Percentiles rank a stretch among this genome's conserved stretches.
Evolutionary conservation across 2,329 filamentous ascomycete genomes (phyloP).

Genomic region (Mollisiaceae sp.): DNA sequence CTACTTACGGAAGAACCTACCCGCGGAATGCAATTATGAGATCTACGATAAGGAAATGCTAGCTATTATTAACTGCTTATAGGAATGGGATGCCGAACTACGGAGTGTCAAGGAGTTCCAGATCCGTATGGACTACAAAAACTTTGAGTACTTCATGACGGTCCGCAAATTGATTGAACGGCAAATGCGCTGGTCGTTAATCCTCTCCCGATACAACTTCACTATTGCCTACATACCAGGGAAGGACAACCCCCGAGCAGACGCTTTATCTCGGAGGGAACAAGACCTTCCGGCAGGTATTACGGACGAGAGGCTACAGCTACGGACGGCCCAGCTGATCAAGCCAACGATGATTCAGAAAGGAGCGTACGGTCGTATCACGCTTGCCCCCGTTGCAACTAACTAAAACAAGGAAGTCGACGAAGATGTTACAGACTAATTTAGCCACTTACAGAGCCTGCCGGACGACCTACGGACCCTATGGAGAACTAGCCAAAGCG

Average conservation of each 20-base stretch:
- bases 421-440: not conserved
- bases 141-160: not conserved
- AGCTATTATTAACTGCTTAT: slow-evolving; percentile 13
- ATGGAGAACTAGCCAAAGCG: too few relatives aligned
- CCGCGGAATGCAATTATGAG: slow-evolving; percentile 11
- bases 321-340: not conserved
- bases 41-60: slow-evolving; percentile 20
- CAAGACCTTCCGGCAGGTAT: not conserved
- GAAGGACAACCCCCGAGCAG: not conserved
- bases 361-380: too few relatives aligned
- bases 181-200: not conserved
- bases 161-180: not conserved
- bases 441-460: not conserved
- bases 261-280: not conserved
- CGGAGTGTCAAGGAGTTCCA: not conserved
- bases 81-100: slow-evolving; percentile 8
- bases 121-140: not conserved
- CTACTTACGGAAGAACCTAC: slow-evolving; percentile 8
- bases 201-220: not conserved
- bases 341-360: not conserved
- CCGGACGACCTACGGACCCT: too few relatives aligned
- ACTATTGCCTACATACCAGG: not conserved
- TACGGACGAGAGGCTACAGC: not conserved
- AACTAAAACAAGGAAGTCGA: too few relatives aligned
- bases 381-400: not conserved